phyloP scores from a whole-genome alignment of 441 rosid genomes.

The Mallotus repandus region DNA sequence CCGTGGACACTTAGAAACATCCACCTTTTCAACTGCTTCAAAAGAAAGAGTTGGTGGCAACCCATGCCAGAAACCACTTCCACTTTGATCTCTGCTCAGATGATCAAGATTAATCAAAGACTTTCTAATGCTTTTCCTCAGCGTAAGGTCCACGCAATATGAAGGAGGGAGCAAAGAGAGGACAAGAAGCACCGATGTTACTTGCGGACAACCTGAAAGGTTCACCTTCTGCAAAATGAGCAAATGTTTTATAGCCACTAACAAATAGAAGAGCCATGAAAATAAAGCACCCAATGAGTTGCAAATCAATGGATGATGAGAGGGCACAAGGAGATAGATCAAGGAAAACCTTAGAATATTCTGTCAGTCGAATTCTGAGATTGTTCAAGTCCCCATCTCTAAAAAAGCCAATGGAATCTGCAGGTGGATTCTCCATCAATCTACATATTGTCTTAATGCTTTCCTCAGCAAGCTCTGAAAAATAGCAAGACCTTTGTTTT shows the following conservation, averaged over 20 bases:
- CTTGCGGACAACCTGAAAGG: conserved; percentile 68
- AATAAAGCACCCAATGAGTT: conserved; percentile 1
- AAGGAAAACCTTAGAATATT: conserved; percentile 57
- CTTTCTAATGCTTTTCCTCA: conserved; percentile 35
- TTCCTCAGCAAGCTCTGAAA: conserved; percentile 50
- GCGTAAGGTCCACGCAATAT: conserved; percentile 25
- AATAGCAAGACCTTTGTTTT: conserved; percentile 48
- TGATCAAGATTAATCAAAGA: conserved; percentile 33
- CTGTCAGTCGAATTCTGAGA: conserved; percentile 56
- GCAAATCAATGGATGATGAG: conserved; percentile 16
- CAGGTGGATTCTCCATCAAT: conserved; percentile 38
- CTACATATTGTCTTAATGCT: conserved; percentile 46
- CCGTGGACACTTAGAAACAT: conserved; percentile 67
- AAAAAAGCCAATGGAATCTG: conserved; percentile 33
- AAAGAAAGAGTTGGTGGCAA: conserved; percentile 43
- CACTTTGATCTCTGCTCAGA: conserved; percentile 31
- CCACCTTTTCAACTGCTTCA: conserved; percentile 54
- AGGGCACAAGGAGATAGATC: conserved; percentile 11
- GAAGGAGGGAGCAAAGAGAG: conserved; percentile 51
- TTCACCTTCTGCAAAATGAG: conserved; percentile 53
- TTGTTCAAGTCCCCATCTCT: conserved; percentile 40
- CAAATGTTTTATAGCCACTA: conserved; percentile 19
- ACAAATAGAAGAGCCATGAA: conserved; percentile 7
- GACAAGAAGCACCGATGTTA: conserved; percentile 48
- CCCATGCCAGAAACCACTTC: conserved; percentile 24